Conservation (phyloP, 1,284 basidiomycete species). For the Inonotus hispidus region DNA sequence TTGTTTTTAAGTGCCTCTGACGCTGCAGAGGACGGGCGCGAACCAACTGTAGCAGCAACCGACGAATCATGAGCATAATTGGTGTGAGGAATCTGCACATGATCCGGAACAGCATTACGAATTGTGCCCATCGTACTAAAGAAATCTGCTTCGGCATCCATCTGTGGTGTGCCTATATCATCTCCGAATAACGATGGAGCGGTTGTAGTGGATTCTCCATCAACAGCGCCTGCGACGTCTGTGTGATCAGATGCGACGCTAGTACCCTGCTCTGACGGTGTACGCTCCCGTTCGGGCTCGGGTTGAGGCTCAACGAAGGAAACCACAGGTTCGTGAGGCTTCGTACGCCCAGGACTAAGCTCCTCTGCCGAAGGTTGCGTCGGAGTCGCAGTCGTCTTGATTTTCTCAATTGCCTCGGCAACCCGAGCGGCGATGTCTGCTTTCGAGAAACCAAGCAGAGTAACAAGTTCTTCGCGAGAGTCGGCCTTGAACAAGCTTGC, state of each 20-base stretch:
- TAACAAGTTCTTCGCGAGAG: constrained; percentile 87
- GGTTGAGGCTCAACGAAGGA: constrained; percentile 67
- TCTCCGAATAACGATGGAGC: constrained; percentile 88
- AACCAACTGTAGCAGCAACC: constrained; percentile 86
- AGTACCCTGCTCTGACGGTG: constrained; percentile 69
- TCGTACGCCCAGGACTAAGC: constrained; percentile 32
- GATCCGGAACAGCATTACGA: constrained; percentile 51
- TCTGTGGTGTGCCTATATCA: constrained; percentile 61
- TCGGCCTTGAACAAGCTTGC: constrained; percentile 86
- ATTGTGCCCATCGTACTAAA: constrained; percentile 74
- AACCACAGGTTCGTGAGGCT: constrained; percentile 63
- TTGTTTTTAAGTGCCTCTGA: constrained; percentile 72
- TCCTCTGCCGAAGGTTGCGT: constrained; percentile 20
- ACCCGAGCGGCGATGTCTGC: constrained; percentile 79
- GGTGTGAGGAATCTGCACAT: constrained; percentile 69
- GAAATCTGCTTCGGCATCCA: constrained; percentile 76
- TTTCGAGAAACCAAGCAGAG: constrained; percentile 91
- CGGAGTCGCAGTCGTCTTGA: constrained; percentile 42
- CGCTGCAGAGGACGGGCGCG: constrained; percentile 77
- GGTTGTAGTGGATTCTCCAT: constrained; percentile 69
- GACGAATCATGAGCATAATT: constrained; percentile 80
- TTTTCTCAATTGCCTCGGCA: constrained; percentile 72
- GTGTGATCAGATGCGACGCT: constrained; percentile 61
- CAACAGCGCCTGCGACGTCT: constrained; percentile 52
- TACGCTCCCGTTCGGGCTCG: constrained; percentile 44